phyloP scores from a whole-genome alignment of 495 filamentous ascomycete species.

The Penicillium alfredii region DNA sequence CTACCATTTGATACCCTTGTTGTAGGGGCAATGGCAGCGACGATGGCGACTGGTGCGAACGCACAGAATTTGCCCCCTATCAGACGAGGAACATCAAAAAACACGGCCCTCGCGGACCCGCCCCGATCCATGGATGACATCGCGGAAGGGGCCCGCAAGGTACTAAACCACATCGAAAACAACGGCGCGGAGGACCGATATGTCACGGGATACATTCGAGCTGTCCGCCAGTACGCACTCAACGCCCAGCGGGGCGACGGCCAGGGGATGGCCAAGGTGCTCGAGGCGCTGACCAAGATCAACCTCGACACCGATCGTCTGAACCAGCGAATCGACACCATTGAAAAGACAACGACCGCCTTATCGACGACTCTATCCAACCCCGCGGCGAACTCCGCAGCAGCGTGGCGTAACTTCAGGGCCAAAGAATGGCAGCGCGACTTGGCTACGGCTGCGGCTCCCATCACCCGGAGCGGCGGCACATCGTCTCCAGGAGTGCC shows the following conservation, averaged over 20 bases:
- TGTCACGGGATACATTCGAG: slow-evolving; percentile 12
- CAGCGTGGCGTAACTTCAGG: slow-evolving; percentile 9
- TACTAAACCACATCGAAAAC: slow-evolving; percentile 12
- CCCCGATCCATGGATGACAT: slow-evolving; percentile 7
- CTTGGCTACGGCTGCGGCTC: slow-evolving; percentile 4
- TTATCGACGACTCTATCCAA: slow-evolving; percentile 10
- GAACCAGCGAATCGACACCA: slow-evolving; percentile 12
- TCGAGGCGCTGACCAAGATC: slow-evolving; percentile 13
- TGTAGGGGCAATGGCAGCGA: slow-evolving; percentile 4
- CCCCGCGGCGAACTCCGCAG: slow-evolving; percentile 6
- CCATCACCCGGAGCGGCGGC: slow-evolving; percentile 1
- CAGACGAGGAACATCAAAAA: slow-evolving; percentile 10
- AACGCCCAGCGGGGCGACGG: slow-evolving; percentile 16
- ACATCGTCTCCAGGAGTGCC: slow-evolving; percentile 5
- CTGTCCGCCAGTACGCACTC: slow-evolving; percentile 13
- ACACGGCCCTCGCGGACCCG: slow-evolving; percentile 5
- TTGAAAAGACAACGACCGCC: slow-evolving; percentile 10
- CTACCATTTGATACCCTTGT: slow-evolving; percentile 9
- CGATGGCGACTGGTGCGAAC: slow-evolving; percentile 10
- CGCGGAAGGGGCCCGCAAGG: slow-evolving; percentile 6
- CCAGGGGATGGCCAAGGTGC: slow-evolving; percentile 16
- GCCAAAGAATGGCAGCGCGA: slow-evolving; percentile 9
- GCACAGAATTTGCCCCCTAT: slow-evolving; percentile 9
- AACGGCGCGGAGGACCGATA: slow-evolving; percentile 10
- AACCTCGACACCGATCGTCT: slow-evolving; percentile 10